Percentiles rank a stretch among this genome's conserved stretches.
Evolutionary conservation across 352 stramenopile genomes (phyloP).

Genomic region (Globisporangium yorkense): DNA sequence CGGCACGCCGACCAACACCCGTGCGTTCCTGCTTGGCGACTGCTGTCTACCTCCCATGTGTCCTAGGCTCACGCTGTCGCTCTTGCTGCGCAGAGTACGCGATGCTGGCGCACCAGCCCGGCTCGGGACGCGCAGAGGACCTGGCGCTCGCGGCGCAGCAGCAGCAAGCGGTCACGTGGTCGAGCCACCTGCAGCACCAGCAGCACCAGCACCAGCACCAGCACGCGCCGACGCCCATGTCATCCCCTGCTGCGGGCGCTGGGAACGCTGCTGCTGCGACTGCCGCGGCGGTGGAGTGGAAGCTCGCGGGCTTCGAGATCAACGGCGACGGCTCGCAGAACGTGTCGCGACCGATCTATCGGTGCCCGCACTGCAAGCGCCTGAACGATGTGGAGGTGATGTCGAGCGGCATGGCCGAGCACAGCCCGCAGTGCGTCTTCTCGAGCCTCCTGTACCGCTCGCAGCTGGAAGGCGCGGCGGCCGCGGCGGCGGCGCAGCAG

Average conservation of each 20-base stretch:
- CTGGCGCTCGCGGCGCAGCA: slow-evolving; percentile 9
- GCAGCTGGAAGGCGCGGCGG: slow-evolving; percentile 37
- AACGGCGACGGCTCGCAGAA: slow-evolving; percentile 63
- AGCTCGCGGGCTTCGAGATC: slow-evolving; percentile 76
- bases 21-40: neutral
- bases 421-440: slow-evolving; percentile 56
- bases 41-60: neutral
- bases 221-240: slow-evolving; percentile 12
- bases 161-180: neutral
- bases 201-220: slow-evolving; percentile 14
- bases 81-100: slow-evolving; percentile 5
- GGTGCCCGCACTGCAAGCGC: slow-evolving; percentile 57
- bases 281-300: slow-evolving; percentile 52
- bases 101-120: slow-evolving; percentile 8
- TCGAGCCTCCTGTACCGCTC: slow-evolving; percentile 38
- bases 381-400: slow-evolving; percentile 73
- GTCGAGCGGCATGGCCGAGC: slow-evolving; percentile 44
- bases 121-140: slow-evolving; percentile 9
- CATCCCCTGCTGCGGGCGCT: slow-evolving; percentile 17
- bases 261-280: neutral
- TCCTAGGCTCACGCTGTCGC: neutral
- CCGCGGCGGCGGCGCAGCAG: slow-evolving; percentile 18
- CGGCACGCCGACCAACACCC: slow-evolving; percentile 13
- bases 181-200: neutral
- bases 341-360: slow-evolving; percentile 66